Evolutionary conservation across 495 filamentous ascomycete species (phyloP).

Genomic region (Podospora didyma): DNA sequence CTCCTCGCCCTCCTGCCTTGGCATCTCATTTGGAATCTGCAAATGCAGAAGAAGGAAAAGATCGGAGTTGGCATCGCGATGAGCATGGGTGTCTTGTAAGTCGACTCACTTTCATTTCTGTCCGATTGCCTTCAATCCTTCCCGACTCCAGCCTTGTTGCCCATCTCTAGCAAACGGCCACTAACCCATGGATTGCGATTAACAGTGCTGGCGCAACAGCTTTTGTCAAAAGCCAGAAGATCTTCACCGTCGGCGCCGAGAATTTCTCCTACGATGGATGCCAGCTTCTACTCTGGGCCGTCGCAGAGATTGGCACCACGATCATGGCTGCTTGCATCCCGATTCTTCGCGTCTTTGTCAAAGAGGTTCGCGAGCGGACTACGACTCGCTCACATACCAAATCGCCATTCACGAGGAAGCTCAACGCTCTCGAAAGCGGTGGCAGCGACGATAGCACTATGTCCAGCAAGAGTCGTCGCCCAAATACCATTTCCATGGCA

Average conservation of each 20-base stretch:
- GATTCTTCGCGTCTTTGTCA: slow-evolving; percentile 26
- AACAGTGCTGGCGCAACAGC: slow-evolving; percentile 21
- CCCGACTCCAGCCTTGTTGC: too few relatives aligned
- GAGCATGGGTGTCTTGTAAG: slow-evolving; percentile 30
- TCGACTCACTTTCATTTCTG: neutral
- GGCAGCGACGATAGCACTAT: slow-evolving; percentile 54
- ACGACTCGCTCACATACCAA: neutral
- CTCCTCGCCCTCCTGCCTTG: slow-evolving; percentile 26
- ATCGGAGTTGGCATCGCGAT: slow-evolving; percentile 27
- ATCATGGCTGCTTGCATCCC: slow-evolving; percentile 35
- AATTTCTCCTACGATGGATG: slow-evolving; percentile 23
- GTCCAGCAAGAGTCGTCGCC: slow-evolving; percentile 54
- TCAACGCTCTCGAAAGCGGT: neutral
- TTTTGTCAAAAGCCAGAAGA: slow-evolving; percentile 19
- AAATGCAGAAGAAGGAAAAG: slow-evolving; percentile 28
- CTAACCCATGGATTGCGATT: neutral
- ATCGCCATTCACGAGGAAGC: neutral
- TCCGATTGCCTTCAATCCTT: too few relatives aligned
- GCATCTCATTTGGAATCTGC: slow-evolving; percentile 20
- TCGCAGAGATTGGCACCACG: slow-evolving; percentile 24
- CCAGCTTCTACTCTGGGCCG: slow-evolving; percentile 23
- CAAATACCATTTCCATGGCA: slow-evolving; percentile 29
- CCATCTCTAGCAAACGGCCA: neutral
- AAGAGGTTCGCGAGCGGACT: slow-evolving; percentile 11
- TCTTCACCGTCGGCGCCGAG: slow-evolving; percentile 10